Evolutionary conservation across 495 filamentous ascomycete species (phyloP), one percentile per base, ranked within the genome.

Genomic region (Monascus purpureus): DNA sequence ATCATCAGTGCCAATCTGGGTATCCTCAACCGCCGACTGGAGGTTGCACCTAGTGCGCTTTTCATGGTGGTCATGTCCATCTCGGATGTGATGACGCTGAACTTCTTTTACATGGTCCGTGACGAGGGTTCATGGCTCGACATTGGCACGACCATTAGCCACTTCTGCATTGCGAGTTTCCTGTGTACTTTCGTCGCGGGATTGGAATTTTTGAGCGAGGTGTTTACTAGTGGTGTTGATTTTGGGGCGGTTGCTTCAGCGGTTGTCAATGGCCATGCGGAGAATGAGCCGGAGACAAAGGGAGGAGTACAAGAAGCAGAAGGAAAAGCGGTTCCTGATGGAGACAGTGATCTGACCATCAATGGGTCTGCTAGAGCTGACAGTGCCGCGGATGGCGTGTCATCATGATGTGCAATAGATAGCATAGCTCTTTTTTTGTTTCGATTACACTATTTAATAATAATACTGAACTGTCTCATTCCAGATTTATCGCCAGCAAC

Each of bases 41-140:
- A 82, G 22, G 77, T 96, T 0, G 79, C 82, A 3, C 82, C 80
- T 14, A 72, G 67, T 29, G 84, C 82, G 12, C 62, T 99, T 14
- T 93, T 95, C 60, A 94, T 94, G 83, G 55, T 93, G 1, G 84
- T 92, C 26, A 93, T 93, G 76, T 77, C 83, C 11, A 71, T 93
- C 29, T 82, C 82, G 31, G 92, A 99, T 52, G 73, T 94, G 28
- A 65, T 96, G 45, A 96, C 92, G 3, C 65, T 99, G 33, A 85
- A 90, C 52, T 99, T 99, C 66, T 99, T 99, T 55, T 99, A 79
- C 70, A 77, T 93, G 49, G 92, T 99, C 5, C 76, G 75, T 34
- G 92, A 99, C 49, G 86, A 96, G 50, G 90, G 92, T 0, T 84
- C 76, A 22, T 99, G 92, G 92, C 59, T 99, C 32, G 92, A 99